phyloP scores from a whole-genome alignment of 257 asterid species.

The Eustoma russellianum region DNA sequence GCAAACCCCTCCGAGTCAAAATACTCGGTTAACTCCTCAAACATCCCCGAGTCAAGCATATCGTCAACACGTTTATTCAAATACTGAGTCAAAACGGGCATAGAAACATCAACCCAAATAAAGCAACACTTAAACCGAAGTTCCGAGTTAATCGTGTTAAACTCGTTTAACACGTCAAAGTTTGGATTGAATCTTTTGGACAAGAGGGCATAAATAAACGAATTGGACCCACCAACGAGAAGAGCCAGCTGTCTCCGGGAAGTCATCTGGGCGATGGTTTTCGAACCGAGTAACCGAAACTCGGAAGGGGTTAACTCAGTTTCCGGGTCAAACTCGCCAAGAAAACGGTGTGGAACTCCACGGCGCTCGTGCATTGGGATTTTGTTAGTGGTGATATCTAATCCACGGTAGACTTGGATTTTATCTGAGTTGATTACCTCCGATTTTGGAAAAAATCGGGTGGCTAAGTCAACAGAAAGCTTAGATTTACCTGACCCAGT shows the following conservation, averaged over 20 bases:
- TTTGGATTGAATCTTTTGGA: constrained; percentile 36
- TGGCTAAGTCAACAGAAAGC: constrained; percentile 61
- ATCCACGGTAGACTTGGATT: constrained; percentile 59
- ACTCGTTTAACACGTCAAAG: constrained; percentile 36
- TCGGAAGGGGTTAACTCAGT: constrained; percentile 56
- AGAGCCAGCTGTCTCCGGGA: constrained; percentile 36
- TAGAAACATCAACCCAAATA: constrained; percentile 56
- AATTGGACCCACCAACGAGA: constrained; percentile 88
- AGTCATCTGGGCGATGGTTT: constrained; percentile 26
- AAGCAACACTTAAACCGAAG: constrained; percentile 62
- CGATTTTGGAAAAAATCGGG: constrained; percentile 46
- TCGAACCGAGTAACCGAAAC: constrained; percentile 33
- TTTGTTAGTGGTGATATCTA: constrained; percentile 75
- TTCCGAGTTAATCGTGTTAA: constrained; percentile 19
- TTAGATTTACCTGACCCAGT: constrained; percentile 90
- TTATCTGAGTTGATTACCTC: constrained; percentile 88
- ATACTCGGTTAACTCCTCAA: constrained; percentile 45
- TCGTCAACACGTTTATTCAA: constrained; percentile 63
- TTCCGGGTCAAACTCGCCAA: constrained; percentile 63
- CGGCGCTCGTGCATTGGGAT: constrained; percentile 42
- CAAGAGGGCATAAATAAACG: constrained; percentile 52
- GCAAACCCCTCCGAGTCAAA: constrained; percentile 16
- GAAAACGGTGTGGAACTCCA: constrained; percentile 63
- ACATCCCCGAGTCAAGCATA: constrained; percentile 78
- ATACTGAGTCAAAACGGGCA: constrained; percentile 44